These are phyloP conservation scores for Pelargonium nanum DNA, from an alignment of 345 rosid species.

Conservation along the genomic window DNA sequence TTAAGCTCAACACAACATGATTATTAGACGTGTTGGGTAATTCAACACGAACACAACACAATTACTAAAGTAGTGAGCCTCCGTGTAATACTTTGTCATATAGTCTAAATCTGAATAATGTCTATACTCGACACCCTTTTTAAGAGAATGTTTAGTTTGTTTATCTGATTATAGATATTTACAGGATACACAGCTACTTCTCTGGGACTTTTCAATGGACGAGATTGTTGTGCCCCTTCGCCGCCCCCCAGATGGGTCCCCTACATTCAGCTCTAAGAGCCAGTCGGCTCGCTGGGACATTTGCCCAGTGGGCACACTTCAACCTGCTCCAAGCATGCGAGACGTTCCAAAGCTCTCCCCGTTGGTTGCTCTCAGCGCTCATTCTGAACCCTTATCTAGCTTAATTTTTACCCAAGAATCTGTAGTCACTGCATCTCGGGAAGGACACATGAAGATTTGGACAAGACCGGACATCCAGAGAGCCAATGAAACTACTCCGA, in stretches of 20 bases:
- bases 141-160: background rate
- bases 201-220: slow-evolving; percentile 98
- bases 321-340: slow-evolving; percentile 90
- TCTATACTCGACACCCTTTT: no score
- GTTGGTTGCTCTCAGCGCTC: slow-evolving; percentile 74
- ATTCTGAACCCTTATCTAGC: slow-evolving; percentile 90
- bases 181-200: slow-evolving; percentile 91
- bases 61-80: no score
- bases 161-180: slow-evolving; percentile 1
- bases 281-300: slow-evolving; percentile 99
- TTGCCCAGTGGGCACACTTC: slow-evolving; percentile 67
- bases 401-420: slow-evolving; percentile 83
- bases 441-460: slow-evolving; percentile 95
- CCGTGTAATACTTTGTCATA: no score
- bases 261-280: slow-evolving; percentile 90
- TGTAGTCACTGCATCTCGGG: slow-evolving; percentile 76
- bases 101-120: no score
- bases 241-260: slow-evolving; percentile 91
- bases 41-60: no score
- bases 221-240: slow-evolving; percentile 96
- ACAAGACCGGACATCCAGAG: slow-evolving; percentile 63
- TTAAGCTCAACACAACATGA: no score
- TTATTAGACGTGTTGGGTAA: no score
- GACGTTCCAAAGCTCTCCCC: slow-evolving; percentile 94
- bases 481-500: slow-evolving; percentile 53